Percentiles rank a stretch among this genome's conserved stretches.
Conservation (phyloP, 2,329 filamentous ascomycete species). For the Claviceps sp. region DNA sequence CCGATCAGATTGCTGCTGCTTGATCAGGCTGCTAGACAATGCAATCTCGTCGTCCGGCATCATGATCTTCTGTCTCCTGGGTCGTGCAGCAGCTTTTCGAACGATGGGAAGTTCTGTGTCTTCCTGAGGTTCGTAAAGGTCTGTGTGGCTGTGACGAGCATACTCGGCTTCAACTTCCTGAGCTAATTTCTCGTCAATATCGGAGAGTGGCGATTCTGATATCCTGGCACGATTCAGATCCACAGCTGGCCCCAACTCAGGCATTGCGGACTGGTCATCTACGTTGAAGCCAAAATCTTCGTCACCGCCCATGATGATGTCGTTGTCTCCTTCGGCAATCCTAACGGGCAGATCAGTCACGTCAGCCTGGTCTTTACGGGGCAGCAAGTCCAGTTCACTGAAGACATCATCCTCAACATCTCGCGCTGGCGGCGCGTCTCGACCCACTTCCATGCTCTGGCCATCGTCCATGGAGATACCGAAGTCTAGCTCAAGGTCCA, state of each 20-base stretch:
- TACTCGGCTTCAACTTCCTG: slow-evolving; percentile 47
- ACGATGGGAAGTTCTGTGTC: slow-evolving; percentile 45
- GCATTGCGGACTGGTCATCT: slow-evolving; percentile 44
- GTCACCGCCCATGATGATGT: slow-evolving; percentile 44
- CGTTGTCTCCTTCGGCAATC: slow-evolving; percentile 51
- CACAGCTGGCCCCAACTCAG: slow-evolving; percentile 31
- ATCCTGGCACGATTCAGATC: slow-evolving; percentile 45
- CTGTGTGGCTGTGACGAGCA: slow-evolving; percentile 37
- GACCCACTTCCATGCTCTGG: slow-evolving; percentile 73
- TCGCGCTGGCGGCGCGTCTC: slow-evolving; percentile 62
- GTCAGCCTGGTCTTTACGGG: slow-evolving; percentile 40
- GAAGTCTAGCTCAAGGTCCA: slow-evolving; percentile 58
- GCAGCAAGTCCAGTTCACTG: slow-evolving; percentile 46
- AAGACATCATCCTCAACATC: slow-evolving; percentile 58
- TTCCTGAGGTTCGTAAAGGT: slow-evolving; percentile 48
- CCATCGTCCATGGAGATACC: slow-evolving; percentile 61
- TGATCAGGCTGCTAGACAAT: slow-evolving; percentile 64
- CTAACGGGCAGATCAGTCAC: slow-evolving; percentile 44
- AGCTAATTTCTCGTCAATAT: slow-evolving; percentile 51
- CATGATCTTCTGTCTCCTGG: slow-evolving; percentile 66
- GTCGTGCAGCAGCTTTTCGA: slow-evolving; percentile 57
- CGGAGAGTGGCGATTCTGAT: slow-evolving; percentile 57
- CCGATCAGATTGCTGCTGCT: slow-evolving; percentile 73
- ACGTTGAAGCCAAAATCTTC: slow-evolving; percentile 53
- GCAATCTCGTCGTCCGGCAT: slow-evolving; percentile 71